Conservation (phyloP, 164 flowering plant species). For the Cinnamomum micranthum region DNA sequence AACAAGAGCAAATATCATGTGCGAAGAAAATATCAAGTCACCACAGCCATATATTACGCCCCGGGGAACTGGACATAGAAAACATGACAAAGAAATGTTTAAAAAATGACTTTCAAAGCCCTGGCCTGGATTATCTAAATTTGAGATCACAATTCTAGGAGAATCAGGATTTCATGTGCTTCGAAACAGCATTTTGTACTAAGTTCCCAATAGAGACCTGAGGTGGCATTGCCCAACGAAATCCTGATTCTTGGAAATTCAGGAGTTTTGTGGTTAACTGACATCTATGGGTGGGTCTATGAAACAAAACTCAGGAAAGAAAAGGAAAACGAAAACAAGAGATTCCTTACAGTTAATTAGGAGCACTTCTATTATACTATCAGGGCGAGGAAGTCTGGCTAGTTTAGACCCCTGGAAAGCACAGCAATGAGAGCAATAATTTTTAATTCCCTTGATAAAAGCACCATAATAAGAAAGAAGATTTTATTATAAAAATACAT, state of each 20-base stretch:
- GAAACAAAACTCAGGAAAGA: not conserved
- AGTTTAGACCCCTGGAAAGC: constrained; percentile 76
- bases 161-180: not conserved
- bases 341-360: constrained; percentile 58
- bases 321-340: constrained; percentile 6
- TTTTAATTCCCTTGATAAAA: not conserved
- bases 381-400: constrained; percentile 82
- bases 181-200: not conserved
- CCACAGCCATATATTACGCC: constrained; percentile 96
- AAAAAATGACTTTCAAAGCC: not conserved
- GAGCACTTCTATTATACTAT: constrained; percentile 62
- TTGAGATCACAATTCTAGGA: not conserved
- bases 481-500: not conserved
- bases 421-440: not conserved
- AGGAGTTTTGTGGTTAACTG: not conserved
- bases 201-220: not conserved
- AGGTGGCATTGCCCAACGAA: not conserved
- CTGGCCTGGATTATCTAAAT: not conserved
- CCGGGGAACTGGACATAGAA: constrained; percentile 68
- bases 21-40: constrained; percentile 96
- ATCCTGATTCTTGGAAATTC: not conserved
- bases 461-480: not conserved
- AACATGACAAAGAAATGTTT: not conserved
- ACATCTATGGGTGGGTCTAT: too few relatives aligned
- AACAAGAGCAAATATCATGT: constrained; percentile 95